phyloP scores from a whole-genome alignment of 2,329 filamentous ascomycete species.

The Cryphonectria naterciae region DNA sequence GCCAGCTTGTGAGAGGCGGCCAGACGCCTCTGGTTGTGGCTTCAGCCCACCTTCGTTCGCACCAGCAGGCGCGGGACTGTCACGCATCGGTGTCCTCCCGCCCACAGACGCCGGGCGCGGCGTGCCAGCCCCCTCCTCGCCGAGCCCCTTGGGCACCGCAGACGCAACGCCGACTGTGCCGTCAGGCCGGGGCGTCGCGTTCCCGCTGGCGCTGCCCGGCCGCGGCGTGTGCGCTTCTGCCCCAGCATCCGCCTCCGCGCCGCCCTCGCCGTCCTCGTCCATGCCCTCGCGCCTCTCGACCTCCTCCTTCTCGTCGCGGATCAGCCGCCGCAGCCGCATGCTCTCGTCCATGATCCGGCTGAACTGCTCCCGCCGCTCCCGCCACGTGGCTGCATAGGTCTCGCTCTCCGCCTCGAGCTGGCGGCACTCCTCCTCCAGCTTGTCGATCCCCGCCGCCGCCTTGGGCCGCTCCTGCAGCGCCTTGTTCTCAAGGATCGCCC shows the following conservation, averaged over 20 bases:
- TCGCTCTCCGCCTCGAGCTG: conserved; percentile 84
- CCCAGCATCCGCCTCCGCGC: conserved; percentile 47
- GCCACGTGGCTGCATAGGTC: conserved; percentile 82
- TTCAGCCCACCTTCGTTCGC: conserved; percentile 39
- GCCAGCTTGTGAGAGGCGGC: conserved; percentile 43
- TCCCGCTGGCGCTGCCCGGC: conserved; percentile 54
- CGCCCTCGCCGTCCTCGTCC: conserved; percentile 67
- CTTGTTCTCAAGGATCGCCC: conserved; percentile 82
- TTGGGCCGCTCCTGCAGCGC: conserved; percentile 83
- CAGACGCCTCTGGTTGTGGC: conserved; percentile 37
- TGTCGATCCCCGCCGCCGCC: conserved; percentile 75
- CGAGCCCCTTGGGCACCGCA: conserved; percentile 30
- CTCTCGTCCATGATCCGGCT: conserved; percentile 88
- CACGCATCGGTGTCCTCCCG: conserved; percentile 37
- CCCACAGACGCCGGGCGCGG: conserved; percentile 36
- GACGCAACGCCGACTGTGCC: conserved; percentile 43
- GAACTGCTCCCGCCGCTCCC: conserved; percentile 84
- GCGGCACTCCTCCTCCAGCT: conserved; percentile 84
- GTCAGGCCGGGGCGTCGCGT: conserved; percentile 56
- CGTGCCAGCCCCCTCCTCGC: conserved; percentile 34
- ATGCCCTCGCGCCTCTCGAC: conserved; percentile 86
- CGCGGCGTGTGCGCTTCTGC: conserved; percentile 54
- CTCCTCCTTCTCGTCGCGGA: conserved; percentile 94
- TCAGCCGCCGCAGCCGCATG: conserved; percentile 80
- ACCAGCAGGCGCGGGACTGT: conserved; percentile 38